Percentiles rank a stretch among this genome's conserved stretches.
Evolutionary conservation across 2,329 filamentous ascomycete species (phyloP).

Genomic region (Pseudocercospora fijiensis): DNA sequence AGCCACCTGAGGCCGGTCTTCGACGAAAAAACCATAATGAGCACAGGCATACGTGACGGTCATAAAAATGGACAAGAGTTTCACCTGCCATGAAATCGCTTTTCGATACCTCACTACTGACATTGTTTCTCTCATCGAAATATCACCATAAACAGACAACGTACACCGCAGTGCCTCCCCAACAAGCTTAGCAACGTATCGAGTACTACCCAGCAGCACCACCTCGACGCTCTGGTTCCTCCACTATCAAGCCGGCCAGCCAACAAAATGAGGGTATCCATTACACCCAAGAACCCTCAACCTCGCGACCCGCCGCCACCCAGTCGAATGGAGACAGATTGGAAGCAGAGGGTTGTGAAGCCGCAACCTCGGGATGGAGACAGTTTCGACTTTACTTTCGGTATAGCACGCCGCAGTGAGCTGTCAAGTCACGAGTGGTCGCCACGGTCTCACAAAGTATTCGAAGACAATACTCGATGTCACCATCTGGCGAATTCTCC

Average conservation of each 20-base stretch:
- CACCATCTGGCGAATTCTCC: not conserved
- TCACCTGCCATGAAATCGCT: not conserved
- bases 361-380: not conserved
- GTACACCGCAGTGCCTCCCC: not conserved
- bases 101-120: not conserved
- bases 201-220: not conserved
- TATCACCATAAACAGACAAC: not conserved
- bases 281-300: not conserved
- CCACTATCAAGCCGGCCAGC: not conserved
- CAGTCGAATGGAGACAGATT: not conserved
- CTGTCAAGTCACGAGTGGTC: not conserved
- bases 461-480: not conserved
- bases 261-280: not conserved
- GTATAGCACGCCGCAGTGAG: not conserved
- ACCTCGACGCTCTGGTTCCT: not conserved
- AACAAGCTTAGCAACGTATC: not conserved
- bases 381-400: not conserved
- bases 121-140: not conserved
- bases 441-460: not conserved
- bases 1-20: not conserved
- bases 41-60: not conserved
- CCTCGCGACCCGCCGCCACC: not conserved
- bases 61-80: not conserved
- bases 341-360: not conserved
- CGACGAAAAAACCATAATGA: not conserved